These are phyloP conservation scores for Trichoderma sp. DNA, from an alignment of 2,329 filamentous ascomycete genomes.

Conservation along the genomic window DNA sequence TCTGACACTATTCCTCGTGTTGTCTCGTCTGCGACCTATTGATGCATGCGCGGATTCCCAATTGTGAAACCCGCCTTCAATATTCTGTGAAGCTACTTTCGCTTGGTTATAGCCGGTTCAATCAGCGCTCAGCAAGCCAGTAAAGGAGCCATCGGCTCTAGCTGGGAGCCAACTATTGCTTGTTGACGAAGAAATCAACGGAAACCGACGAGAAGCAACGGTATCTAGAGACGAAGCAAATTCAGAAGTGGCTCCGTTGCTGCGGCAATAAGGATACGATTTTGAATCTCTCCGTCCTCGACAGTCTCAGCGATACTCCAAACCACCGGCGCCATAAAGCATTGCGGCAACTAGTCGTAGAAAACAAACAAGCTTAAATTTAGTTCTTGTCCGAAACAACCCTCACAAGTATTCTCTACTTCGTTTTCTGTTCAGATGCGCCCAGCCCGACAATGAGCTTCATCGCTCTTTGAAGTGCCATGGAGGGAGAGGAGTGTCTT, in stretches of 20 bases:
- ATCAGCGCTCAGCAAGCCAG: background rate
- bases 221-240: background rate
- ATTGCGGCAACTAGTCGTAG: background rate
- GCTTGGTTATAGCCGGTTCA: slow-evolving; percentile 16
- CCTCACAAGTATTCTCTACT: background rate
- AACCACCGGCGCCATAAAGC: background rate
- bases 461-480: background rate
- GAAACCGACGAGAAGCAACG: background rate
- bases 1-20: slow-evolving; percentile 12
- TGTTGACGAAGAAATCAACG: background rate
- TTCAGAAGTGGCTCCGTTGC: background rate
- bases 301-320: background rate
- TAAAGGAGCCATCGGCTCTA: background rate
- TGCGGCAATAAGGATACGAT: background rate
- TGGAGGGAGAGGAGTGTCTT: background rate
- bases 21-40: background rate
- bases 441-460: background rate
- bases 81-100: background rate
- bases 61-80: background rate
- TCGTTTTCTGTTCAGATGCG: background rate
- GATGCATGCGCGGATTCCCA: background rate
- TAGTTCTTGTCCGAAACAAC: background rate
- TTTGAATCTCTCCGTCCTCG: background rate
- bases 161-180: background rate
- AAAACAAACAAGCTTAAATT: background rate